These are phyloP conservation scores for Syzygium malaccense DNA, from an alignment of 441 rosid genomes.

Conservation along the genomic window DNA sequence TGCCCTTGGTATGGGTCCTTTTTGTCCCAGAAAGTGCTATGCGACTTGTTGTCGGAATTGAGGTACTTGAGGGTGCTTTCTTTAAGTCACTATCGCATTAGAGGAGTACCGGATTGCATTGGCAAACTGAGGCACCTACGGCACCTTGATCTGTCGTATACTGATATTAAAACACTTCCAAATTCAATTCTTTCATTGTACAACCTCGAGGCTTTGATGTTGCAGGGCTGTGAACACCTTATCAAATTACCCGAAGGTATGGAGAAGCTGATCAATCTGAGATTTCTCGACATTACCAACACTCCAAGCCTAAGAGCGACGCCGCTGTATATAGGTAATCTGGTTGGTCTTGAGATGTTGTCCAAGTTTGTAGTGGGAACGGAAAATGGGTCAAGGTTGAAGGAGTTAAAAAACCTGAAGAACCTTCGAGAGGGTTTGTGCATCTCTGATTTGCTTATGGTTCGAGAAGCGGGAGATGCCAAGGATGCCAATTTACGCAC, in stretches of 20 bases:
- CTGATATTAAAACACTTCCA: rapidly evolving
- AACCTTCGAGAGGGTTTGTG: not conserved
- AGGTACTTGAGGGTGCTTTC: not conserved
- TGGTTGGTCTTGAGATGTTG: rapidly evolving
- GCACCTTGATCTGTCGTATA: not conserved
- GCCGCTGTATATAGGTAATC: rapidly evolving
- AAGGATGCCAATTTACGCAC: rapidly evolving
- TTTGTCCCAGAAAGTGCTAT: not conserved
- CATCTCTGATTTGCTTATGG: not conserved
- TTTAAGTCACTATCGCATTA: rapidly evolving
- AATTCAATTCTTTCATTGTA: not conserved
- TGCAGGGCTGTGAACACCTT: rapidly evolving
- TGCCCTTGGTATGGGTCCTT: no score
- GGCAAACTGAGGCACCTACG: not conserved
- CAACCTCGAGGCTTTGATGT: not conserved
- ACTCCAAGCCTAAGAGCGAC: rapidly evolving
- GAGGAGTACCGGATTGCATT: rapidly evolving
- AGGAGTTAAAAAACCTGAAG: not conserved
- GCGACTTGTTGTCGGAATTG: not conserved
- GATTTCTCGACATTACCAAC: not conserved
- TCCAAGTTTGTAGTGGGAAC: rapidly evolving
- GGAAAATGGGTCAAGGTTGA: rapidly evolving
- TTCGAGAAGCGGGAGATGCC: rapidly evolving
- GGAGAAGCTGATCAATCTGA: not conserved
- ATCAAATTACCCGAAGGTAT: not conserved